Conservation (phyloP, 768 basidiomycete genomes). For the Naematelia aurantialba region DNA sequence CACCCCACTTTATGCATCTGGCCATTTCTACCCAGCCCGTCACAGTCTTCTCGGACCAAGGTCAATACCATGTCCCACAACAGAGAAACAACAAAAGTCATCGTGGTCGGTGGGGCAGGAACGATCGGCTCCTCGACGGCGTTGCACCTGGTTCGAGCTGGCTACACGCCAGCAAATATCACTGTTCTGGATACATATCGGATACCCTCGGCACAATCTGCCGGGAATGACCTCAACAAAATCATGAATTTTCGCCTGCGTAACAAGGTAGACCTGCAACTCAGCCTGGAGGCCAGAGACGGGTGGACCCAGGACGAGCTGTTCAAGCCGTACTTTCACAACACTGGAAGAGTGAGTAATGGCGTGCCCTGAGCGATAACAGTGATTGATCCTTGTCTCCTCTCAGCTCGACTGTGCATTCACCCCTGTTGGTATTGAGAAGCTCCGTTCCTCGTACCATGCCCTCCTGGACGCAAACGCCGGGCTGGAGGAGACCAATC, state of each 20-base stretch:
- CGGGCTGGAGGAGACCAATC: no score
- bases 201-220: constrained; percentile 34
- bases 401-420: constrained; percentile 11
- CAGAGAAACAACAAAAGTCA: constrained; percentile 3
- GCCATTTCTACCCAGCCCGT: no score
- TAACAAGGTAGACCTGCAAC: constrained; percentile 9
- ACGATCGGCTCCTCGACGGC: constrained; percentile 49
- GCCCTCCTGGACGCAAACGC: no score
- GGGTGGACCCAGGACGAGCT: constrained; percentile 43
- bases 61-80: background rate
- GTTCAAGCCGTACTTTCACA: constrained; percentile 39
- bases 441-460: no score
- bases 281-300: constrained; percentile 36
- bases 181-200: constrained; percentile 36
- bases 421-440: constrained; percentile 7
- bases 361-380: background rate
- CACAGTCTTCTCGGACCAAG: no score
- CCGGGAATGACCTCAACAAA: constrained; percentile 49
- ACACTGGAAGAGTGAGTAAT: constrained; percentile 37
- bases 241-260: constrained; percentile 11
- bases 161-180: constrained; percentile 44
- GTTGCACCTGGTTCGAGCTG: constrained; percentile 42
- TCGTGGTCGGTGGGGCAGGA: constrained; percentile 45
- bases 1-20: no score
- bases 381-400: constrained; percentile 24